Percentiles rank a stretch among this genome's conserved stretches.
phyloP scores from a whole-genome alignment of 176 grass and related monocot genomes.

The Carex cristatella region DNA sequence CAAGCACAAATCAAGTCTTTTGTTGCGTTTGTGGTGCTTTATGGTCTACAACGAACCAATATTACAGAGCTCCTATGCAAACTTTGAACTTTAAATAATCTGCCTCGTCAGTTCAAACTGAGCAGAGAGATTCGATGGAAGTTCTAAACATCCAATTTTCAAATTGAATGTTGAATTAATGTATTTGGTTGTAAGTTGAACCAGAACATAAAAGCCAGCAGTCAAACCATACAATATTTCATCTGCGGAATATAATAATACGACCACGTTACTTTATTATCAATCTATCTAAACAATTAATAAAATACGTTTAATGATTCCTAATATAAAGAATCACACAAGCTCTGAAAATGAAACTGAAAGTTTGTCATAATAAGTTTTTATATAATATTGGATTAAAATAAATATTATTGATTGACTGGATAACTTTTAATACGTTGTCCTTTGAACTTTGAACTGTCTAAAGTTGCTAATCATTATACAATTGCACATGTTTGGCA shows the following conservation, averaged over 20 bases:
- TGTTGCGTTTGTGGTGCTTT: background rate
- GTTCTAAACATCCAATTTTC: background rate
- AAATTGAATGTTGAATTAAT: background rate
- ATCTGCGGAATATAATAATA: background rate
- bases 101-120: background rate
- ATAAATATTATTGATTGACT: too few relatives aligned
- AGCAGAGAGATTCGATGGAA: background rate
- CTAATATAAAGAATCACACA: background rate
- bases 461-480: background rate
- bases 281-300: too few relatives aligned
- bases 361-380: background rate
- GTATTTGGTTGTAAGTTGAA: background rate
- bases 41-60: background rate
- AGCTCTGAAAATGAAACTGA: background rate
- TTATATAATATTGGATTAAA: too few relatives aligned
- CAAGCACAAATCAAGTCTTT: constrained; percentile 1
- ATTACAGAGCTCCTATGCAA: background rate
- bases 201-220: background rate
- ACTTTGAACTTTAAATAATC: too few relatives aligned
- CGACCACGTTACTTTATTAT: background rate
- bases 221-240: background rate
- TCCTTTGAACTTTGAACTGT: background rate
- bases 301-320: background rate
- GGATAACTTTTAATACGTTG: too few relatives aligned
- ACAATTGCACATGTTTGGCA: too few relatives aligned